Base-by-base conservation (phyloP, 2,329 filamentous ascomycete genomes). In the Bipolaris gigantea region DNA sequence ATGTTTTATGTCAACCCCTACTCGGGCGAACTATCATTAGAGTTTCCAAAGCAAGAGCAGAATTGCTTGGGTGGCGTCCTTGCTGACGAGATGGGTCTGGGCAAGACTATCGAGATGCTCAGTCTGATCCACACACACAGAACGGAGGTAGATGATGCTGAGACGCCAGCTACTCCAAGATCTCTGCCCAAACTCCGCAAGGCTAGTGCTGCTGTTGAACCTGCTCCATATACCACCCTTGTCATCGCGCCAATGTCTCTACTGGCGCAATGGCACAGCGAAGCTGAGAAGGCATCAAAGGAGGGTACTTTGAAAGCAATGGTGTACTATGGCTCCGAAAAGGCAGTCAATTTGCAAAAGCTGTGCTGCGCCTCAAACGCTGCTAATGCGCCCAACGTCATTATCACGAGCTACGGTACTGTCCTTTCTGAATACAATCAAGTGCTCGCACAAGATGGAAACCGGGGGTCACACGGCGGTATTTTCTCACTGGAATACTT, bases 51-150 rank as follows among this genome's bases (percentile, higher is more conserved):
- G 2, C 94, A 99, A 70, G 91, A 97, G 66, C 94, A 97, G 69
- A 90, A 95, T 70, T 99, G 94, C 63, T 80, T 96, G 0, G 94
- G 94, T 40, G 94, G 94, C 5, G 90, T 99, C 53, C 79, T 99
- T 38, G 94, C 94, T 8, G 94, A 99, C 67, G 89, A 97, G 75
- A 99, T 99, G 94, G 94, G 94, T 42, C 80, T 99, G 2, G 94
- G 94, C 32, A 99, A 99, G 78, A 99, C 94, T 0, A 97, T 99
- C 48, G 93, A 99, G 70, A 97, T 99, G 92, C 84, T 99, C 57
- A 94, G 91, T 75, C 79, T 99, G 45, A 84, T 99, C 5, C 94
- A 99, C 71, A 85, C 90, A 0, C 90, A 97, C 71, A 85, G 84
- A 57, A 87, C 85, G 3, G 80, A 87, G 19, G 69, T 79, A 25